A percentile compares a stretch with the other conserved stretches of the same genome.
phyloP scores from a whole-genome alignment of 805 yeast species.

The Wickerhamomyces bisporus region DNA sequence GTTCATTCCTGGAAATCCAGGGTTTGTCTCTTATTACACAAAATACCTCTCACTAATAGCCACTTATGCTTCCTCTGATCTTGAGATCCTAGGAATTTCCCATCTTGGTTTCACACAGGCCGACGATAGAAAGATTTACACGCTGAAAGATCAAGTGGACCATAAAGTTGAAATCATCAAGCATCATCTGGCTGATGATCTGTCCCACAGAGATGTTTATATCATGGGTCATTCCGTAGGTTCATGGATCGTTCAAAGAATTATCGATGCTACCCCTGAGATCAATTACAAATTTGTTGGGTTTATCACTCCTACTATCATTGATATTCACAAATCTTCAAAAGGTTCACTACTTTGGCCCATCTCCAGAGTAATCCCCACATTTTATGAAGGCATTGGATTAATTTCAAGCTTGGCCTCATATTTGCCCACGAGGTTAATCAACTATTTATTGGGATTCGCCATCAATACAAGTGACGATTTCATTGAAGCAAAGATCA shows the following conservation, averaged over 20 bases:
- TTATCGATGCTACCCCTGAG: slow-evolving; percentile 27
- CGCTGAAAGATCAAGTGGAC: slow-evolving; percentile 49
- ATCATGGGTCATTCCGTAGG: slow-evolving; percentile 74
- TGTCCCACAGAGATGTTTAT: slow-evolving; percentile 29
- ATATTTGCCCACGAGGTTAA: slow-evolving; percentile 21
- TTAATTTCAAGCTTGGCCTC: slow-evolving; percentile 22
- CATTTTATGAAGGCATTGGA: slow-evolving; percentile 28
- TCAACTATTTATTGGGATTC: not conserved
- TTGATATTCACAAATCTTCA: slow-evolving; percentile 47
- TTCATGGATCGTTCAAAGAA: slow-evolving; percentile 54
- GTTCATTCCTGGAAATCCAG: slow-evolving; percentile 77
- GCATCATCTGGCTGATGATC: slow-evolving; percentile 22
- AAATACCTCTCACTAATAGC: slow-evolving; percentile 45
- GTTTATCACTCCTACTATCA: slow-evolving; percentile 64
- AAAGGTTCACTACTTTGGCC: slow-evolving; percentile 32
- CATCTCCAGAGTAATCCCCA: slow-evolving; percentile 20
- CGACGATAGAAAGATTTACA: slow-evolving; percentile 25
- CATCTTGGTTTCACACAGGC: slow-evolving; percentile 50
- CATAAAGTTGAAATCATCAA: slow-evolving; percentile 53
- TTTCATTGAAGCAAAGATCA: slow-evolving; percentile 16
- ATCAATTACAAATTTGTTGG: slow-evolving; percentile 43
- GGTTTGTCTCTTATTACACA: slow-evolving; percentile 58
- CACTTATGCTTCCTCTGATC: slow-evolving; percentile 30
- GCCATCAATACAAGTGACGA: slow-evolving; percentile 9
- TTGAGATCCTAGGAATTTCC: slow-evolving; percentile 55